phyloP scores from a whole-genome alignment of 352 stramenopile species.

The Phytophthora melonis region DNA sequence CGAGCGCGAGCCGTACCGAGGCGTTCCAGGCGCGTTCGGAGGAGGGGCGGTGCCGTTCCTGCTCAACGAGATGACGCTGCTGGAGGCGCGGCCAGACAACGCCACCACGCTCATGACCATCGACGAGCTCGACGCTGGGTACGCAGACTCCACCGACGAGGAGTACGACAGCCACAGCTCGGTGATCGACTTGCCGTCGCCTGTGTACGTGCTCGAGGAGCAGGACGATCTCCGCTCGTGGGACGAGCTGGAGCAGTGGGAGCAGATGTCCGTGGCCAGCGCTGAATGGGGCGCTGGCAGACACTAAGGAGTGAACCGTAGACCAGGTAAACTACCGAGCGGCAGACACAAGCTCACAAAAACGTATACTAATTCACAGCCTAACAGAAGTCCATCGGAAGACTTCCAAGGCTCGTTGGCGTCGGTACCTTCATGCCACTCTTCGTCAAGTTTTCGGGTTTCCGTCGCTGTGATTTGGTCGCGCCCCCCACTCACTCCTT shows the following conservation, averaged over 20 bases:
- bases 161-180: conserved; percentile 37
- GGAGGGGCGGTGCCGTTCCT: conserved; percentile 53
- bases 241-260: conserved; percentile 38
- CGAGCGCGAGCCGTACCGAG: conserved; percentile 54
- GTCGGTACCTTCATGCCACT: conserved; percentile 15
- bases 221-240: conserved; percentile 38
- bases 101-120: conserved; percentile 68
- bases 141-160: conserved; percentile 23
- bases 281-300: conserved; percentile 3
- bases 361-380: conserved; percentile 31
- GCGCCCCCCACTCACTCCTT: conserved; percentile 11
- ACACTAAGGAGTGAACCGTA: conserved; percentile 5
- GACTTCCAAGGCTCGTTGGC: conserved; percentile 12
- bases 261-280: conserved; percentile 12
- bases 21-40: conserved; percentile 45
- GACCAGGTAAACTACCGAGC: conserved; percentile 19
- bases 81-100: conserved; percentile 38
- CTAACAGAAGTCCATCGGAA: conserved; percentile 30
- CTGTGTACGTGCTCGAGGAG: conserved; percentile 39
- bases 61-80: conserved; percentile 53
- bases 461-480: not conserved
- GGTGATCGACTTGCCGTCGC: conserved; percentile 31
- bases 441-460: conserved; percentile 2
- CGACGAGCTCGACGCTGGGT: conserved; percentile 38
- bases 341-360: conserved; percentile 3